Evolutionary conservation across 257 asterid genomes (phyloP), one percentile per base, ranked within the genome.

Genomic region (Avicennia marina): DNA sequence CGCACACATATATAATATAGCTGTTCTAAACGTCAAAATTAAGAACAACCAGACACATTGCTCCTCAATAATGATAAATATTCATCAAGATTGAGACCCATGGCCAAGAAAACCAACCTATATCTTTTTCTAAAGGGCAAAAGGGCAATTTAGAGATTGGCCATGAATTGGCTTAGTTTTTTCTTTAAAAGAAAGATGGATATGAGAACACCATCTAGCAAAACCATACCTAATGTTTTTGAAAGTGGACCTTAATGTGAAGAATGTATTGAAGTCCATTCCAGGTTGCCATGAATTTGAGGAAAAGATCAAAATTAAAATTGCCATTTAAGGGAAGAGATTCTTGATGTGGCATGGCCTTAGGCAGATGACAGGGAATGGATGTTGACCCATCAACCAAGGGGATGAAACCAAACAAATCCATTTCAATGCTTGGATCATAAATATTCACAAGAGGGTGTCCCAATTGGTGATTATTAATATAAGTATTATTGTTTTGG

Each of bases 301-400:
- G 16, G 16, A 34, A 34, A n/a, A n/a, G n/a, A n/a, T n/a, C n/a
- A n/a, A n/a, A n/a, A n/a, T n/a, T n/a, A n/a, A n/a, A n/a, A n/a
- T n/a, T n/a, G n/a, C n/a, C n/a, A n/a, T n/a, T n/a, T n/a, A n/a
- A n/a, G n/a, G n/a, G n/a, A 32, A n/a, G n/a, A n/a, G n/a, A n/a
- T n/a, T n/a, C n/a, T n/a, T n/a, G n/a, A n/a, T n/a, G n/a, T n/a
- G n/a, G n/a, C n/a, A n/a, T n/a, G n/a, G n/a, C n/a, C n/a, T n/a
- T n/a, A n/a, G n/a, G n/a, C n/a, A n/a, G 62, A 64, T 72, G 74
- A 72, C 71, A 63, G 24, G 61, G 74, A 56, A 34, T 38, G 53
- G 78, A 72, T 63, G 71, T 67, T 67, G 78, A 67, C 64, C 52
- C 62, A 42, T 63, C 66, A 72, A 72, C 70, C 42, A 67, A 66